A percentile compares a stretch with the other conserved stretches of the same genome.
Evolutionary conservation across 192 early-diverging fungal genomes (phyloP).

Genomic region (Coemansia nantahalensis): DNA sequence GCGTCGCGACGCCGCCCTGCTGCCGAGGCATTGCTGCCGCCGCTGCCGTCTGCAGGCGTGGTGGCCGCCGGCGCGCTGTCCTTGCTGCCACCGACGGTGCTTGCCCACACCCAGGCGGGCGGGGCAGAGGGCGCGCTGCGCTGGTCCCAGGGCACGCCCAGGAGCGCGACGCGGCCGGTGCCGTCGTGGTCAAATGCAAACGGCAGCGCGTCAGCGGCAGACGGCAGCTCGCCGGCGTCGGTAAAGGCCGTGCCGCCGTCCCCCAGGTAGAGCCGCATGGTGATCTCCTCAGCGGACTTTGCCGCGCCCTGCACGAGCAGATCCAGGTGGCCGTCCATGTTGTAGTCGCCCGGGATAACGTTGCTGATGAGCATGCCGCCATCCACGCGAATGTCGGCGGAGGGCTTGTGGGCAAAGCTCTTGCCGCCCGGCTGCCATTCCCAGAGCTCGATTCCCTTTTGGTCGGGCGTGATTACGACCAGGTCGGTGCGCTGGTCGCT

Average conservation of each 20-base stretch:
- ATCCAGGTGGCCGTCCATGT: constrained; percentile 87
- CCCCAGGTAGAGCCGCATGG: constrained; percentile 72
- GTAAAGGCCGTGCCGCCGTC: constrained; percentile 64
- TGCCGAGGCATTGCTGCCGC: constrained; percentile 62
- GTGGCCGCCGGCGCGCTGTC: constrained; percentile 32
- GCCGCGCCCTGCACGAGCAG: constrained; percentile 69
- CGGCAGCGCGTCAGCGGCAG: constrained; percentile 15
- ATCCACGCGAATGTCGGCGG: constrained; percentile 53
- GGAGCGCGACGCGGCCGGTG: constrained; percentile 11
- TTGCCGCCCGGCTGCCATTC: constrained; percentile 62
- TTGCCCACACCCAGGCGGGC: constrained; percentile 17
- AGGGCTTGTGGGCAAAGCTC: constrained; percentile 43
- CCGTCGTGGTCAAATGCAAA: constrained; percentile 42
- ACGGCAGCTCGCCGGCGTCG: constrained; percentile 28
- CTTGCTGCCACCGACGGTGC: constrained; percentile 51
- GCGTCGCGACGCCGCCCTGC: constrained; percentile 53
- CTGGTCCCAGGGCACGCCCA: constrained; percentile 25
- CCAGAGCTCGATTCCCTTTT: constrained; percentile 65
- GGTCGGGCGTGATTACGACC: constrained; percentile 68
- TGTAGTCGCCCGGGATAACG: constrained; percentile 82
- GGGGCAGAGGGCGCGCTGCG: neutral
- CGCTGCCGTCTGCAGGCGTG: constrained; percentile 30
- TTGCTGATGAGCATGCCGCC: constrained; percentile 61
- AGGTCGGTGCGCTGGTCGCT: constrained; percentile 83
- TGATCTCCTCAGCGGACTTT: constrained; percentile 47